Evolutionary conservation across 768 basidiomycete genomes (phyloP).

Genomic region (Dioszegia crocea): DNA sequence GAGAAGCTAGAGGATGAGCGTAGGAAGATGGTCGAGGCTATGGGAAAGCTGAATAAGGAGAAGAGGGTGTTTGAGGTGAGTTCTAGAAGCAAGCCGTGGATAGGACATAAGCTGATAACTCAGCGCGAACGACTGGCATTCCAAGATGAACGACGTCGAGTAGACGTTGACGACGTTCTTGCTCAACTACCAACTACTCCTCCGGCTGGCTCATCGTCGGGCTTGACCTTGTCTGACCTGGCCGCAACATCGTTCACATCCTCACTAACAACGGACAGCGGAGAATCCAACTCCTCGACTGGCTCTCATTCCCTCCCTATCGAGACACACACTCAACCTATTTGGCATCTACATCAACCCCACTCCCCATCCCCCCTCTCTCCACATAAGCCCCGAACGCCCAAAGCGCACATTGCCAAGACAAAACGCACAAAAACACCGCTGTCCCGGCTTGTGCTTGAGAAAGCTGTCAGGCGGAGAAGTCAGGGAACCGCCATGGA

Average conservation of each 20-base stretch:
- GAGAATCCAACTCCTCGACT: neutral
- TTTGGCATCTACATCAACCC: constrained; percentile 19
- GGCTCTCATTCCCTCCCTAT: neutral
- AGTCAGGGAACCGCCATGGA: constrained; percentile 6
- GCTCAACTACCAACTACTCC: constrained; percentile 26
- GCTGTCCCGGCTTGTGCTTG: constrained; percentile 35
- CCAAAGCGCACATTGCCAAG: constrained; percentile 22
- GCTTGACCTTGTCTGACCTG: neutral
- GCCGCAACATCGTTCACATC: neutral
- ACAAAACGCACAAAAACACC: constrained; percentile 31
- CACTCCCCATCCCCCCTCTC: constrained; percentile 28
- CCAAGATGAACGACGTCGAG: constrained; percentile 31
- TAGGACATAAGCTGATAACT: constrained; percentile 5
- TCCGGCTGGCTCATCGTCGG: neutral
- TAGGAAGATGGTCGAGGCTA: constrained; percentile 14
- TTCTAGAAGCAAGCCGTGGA: neutral
- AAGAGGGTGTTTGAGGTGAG: constrained; percentile 40
- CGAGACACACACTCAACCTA: neutral
- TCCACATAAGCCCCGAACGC: constrained; percentile 13
- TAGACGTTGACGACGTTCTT: constrained; percentile 26
- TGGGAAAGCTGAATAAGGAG: constrained; percentile 28
- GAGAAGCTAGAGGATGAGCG: constrained; percentile 29
- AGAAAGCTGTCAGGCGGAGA: constrained; percentile 35
- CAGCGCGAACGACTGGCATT: constrained; percentile 39
- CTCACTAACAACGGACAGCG: neutral